Evolutionary conservation across 257 asterid genomes (phyloP), one percentile per base, ranked within the genome.

Genomic region (Voacanga thouarsii): DNA sequence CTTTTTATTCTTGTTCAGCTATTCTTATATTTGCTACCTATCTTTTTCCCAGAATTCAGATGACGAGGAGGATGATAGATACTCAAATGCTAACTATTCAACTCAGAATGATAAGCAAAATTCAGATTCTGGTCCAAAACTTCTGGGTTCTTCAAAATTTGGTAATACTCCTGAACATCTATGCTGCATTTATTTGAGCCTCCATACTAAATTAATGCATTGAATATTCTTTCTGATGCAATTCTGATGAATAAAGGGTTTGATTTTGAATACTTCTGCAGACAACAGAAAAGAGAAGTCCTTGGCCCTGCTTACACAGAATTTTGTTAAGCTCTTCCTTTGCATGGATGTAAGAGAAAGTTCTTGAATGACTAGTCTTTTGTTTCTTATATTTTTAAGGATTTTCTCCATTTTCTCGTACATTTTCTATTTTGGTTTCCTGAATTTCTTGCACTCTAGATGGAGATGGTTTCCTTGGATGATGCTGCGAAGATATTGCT

Each of bases 401-500:
- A 18, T 33, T 16, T 16, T 65, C 1, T 41, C 28, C 41, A 3
- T 23, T 7, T 41, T 53, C 72, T 67, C 39, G 21, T 39, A 12
- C 0, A 9, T 49, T 10, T 49, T 69, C 45, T 12, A 30, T 24
- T 51, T 59, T 56, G 53, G 64, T 63, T 41, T 18, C 24, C 39
- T 21, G 28, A 70, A 80, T 47, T 79, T 72, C 9, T 74, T 69
- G 43, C 66, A 49, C 56, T 77, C 45, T 72, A 93, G 99, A 87
- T 92, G 93, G 97, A 93, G 51, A 79, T 90, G 97, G 89, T 96
- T 79, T 96, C 98, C 71, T 96, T 96, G 64, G 99, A 96, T 66
- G 97, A 87, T 82, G 99, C 99, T 79, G 99, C 99, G 74, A 93
- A 91, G 83, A 89, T 96, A 71, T 82, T 96, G 91, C 93, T 96